A percentile compares a stretch with the other conserved stretches of the same genome.
These are phyloP conservation scores for Claviceps humidiphila DNA, from an alignment of 2,329 filamentous ascomycete species.

Conservation along the genomic window DNA sequence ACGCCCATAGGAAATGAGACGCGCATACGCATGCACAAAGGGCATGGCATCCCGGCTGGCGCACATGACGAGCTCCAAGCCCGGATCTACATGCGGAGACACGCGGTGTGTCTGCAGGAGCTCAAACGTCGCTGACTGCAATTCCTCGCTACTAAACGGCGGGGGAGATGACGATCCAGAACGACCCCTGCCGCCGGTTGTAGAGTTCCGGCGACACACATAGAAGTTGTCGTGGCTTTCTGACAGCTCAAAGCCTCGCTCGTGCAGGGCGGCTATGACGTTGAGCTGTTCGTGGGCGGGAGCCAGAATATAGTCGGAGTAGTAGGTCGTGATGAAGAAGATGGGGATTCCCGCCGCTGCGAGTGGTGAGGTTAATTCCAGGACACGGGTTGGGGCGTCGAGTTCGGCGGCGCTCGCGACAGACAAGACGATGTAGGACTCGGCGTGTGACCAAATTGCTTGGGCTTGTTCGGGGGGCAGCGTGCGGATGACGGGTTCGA, in stretches of 20 bases:
- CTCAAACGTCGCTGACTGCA: slow-evolving; percentile 71
- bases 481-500: slow-evolving; percentile 54
- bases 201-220: slow-evolving; percentile 27
- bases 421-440: slow-evolving; percentile 78
- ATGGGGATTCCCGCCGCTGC: slow-evolving; percentile 89
- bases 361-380: slow-evolving; percentile 81
- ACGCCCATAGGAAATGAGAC: slow-evolving; percentile 23
- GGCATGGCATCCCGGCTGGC: slow-evolving; percentile 47
- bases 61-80: slow-evolving; percentile 66
- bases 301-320: slow-evolving; percentile 91
- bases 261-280: slow-evolving; percentile 64
- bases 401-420: slow-evolving; percentile 83
- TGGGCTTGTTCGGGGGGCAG: slow-evolving; percentile 42
- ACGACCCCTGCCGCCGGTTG: slow-evolving; percentile 23
- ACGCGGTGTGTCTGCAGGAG: slow-evolving; percentile 70
- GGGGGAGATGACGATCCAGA: slow-evolving; percentile 54
- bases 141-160: slow-evolving; percentile 62
- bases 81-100: slow-evolving; percentile 53
- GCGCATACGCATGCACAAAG: slow-evolving; percentile 23
- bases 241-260: slow-evolving; percentile 74
- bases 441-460: slow-evolving; percentile 60
- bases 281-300: slow-evolving; percentile 59
- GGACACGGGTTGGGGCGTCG: slow-evolving; percentile 79
- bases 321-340: slow-evolving; percentile 98
- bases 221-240: slow-evolving; percentile 56